phyloP scores from a whole-genome alignment of 352 stramenopile species.

The Pilasporangium apinafurcum region DNA sequence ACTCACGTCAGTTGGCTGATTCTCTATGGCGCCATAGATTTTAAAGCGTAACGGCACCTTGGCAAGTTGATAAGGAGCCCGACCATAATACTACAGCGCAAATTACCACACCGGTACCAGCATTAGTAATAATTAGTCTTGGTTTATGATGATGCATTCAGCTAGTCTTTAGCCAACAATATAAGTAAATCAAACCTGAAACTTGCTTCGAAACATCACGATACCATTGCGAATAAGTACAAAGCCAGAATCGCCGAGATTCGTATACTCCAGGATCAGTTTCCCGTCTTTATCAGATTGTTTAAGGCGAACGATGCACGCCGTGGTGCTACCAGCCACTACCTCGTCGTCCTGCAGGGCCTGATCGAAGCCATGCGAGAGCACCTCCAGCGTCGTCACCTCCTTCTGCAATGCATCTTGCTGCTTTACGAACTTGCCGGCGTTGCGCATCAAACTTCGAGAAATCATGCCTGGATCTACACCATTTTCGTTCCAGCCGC shows the following conservation, averaged over 20 bases:
- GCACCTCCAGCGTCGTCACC: constrained; percentile 44
- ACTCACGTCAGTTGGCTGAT: constrained; percentile 67
- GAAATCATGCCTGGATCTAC: constrained; percentile 75
- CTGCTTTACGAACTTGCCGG: constrained; percentile 33
- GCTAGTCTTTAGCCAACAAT: neutral
- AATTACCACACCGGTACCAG: too few relatives aligned
- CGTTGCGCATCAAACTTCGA: constrained; percentile 68
- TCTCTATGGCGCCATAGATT: constrained; percentile 73
- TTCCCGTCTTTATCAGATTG: constrained; percentile 27
- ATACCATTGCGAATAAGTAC: constrained; percentile 54
- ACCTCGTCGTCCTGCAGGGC: constrained; percentile 55
- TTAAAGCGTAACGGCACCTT: constrained; percentile 74
- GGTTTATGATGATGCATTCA: neutral
- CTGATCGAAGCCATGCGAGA: constrained; percentile 52
- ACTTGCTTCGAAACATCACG: constrained; percentile 71
- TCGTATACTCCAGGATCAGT: constrained; percentile 69
- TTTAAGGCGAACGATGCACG: constrained; percentile 66
- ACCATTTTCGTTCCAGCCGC: constrained; percentile 78
- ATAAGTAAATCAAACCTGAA: constrained; percentile 50
- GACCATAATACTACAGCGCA: constrained; percentile 70
- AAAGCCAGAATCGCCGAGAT: constrained; percentile 76
- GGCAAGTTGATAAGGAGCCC: constrained; percentile 68
- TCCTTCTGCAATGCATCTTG: constrained; percentile 17
- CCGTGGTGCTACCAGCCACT: constrained; percentile 72
- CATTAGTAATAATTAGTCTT: neutral